Evolutionary conservation across 306 rosid genomes (phyloP).

Genomic region (Carpinus viminea): DNA sequence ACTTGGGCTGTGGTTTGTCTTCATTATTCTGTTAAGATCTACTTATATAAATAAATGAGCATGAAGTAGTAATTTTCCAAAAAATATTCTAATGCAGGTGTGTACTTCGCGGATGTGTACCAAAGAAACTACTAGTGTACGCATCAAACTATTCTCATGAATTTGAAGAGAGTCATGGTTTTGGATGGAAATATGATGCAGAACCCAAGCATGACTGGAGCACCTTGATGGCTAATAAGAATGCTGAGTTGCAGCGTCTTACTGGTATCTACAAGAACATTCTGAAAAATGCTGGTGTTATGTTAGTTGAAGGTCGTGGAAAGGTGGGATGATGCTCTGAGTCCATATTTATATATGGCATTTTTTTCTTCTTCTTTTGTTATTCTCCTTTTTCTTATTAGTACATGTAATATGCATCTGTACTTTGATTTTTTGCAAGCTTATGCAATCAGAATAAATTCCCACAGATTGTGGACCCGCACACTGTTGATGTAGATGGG

Average conservation of each 20-base stretch:
- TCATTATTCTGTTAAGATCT: neutral
- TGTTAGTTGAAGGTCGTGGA: slow-evolving; percentile 91
- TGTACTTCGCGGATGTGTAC: slow-evolving; percentile 97
- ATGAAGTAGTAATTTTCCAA: neutral
- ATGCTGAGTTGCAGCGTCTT: slow-evolving; percentile 93
- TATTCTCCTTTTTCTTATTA: neutral
- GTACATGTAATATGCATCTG: neutral
- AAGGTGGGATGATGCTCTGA: slow-evolving; percentile 52
- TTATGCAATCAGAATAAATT: slow-evolving; percentile 17
- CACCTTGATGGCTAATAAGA: slow-evolving; percentile 87
- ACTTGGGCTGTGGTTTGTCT: neutral
- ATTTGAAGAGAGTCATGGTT: slow-evolving; percentile 91
- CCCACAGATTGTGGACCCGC: slow-evolving; percentile 76
- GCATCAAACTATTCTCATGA: slow-evolving; percentile 83
- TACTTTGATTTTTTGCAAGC: slow-evolving; percentile 10
- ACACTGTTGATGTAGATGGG: slow-evolving; percentile 85
- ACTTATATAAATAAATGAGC: neutral
- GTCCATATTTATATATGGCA: neutral
- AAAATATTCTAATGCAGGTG: slow-evolving; percentile 53
- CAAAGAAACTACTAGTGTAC: slow-evolving; percentile 84
- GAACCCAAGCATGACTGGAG: slow-evolving; percentile 97
- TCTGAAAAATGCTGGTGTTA: slow-evolving; percentile 63
- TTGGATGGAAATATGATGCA: slow-evolving; percentile 85
- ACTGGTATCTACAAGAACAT: slow-evolving; percentile 84
- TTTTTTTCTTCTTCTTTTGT: neutral